These are phyloP conservation scores for Geotrichum carabidarum DNA, from an alignment of 1,139 yeast genomes.

Conservation along the genomic window DNA sequence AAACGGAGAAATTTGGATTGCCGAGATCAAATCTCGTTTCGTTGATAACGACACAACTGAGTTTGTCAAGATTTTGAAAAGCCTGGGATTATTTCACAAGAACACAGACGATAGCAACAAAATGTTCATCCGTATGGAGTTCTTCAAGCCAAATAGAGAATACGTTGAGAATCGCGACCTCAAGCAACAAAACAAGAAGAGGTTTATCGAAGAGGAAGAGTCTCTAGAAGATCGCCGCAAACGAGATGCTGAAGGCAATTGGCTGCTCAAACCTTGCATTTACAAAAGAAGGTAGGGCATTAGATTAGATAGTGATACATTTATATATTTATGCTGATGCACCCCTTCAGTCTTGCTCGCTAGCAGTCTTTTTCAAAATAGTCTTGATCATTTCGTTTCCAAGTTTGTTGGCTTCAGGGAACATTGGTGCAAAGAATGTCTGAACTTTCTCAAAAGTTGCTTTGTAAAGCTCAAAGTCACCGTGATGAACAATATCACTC, in stretches of 20 bases:
- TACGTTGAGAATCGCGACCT: conserved; percentile 61
- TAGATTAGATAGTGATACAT: neutral
- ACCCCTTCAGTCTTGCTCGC: neutral
- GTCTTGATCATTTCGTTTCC: conserved; percentile 97
- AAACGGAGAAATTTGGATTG: conserved; percentile 93
- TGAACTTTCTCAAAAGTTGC: conserved; percentile 74
- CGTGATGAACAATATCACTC: conserved; percentile 76
- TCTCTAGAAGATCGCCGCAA: conserved; percentile 52
- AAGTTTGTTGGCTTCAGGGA: conserved; percentile 77
- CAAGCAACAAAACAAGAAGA: conserved; percentile 45
- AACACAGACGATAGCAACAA: conserved; percentile 81
- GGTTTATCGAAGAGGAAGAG: conserved; percentile 65
- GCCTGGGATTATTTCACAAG: conserved; percentile 81
- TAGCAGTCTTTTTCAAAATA: conserved; percentile 43
- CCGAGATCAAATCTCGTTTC: conserved; percentile 92
- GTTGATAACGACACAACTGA: conserved; percentile 55
- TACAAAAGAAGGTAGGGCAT: conserved; percentile 69
- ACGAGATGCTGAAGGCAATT: conserved; percentile 69
- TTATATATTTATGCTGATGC: neutral
- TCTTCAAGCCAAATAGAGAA: conserved; percentile 71
- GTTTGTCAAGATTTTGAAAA: conserved; percentile 71
- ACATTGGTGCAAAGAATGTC: conserved; percentile 74
- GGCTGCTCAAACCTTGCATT: conserved; percentile 92
- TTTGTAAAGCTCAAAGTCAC: conserved; percentile 68
- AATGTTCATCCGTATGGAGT: conserved; percentile 93